A percentile compares a stretch with the other conserved stretches of the same genome.
Conservation (phyloP, 208 protist species). For the Wallacemonas collosoma region DNA sequence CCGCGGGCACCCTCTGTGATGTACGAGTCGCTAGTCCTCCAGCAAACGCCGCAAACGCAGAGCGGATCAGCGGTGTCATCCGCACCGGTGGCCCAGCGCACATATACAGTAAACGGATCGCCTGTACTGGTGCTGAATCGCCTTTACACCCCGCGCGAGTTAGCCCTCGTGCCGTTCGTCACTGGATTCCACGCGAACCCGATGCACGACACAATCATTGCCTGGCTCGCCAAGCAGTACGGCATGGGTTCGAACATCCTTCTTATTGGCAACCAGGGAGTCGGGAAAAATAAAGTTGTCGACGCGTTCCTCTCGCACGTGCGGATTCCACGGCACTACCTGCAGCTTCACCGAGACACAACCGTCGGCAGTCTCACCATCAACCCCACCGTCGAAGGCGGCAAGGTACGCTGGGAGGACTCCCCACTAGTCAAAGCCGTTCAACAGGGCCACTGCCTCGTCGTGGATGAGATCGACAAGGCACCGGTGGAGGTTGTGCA, state of each 20-base stretch:
- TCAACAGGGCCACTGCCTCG: conserved; percentile 89
- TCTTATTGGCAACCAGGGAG: conserved; percentile 95
- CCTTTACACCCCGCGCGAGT: conserved; percentile 58
- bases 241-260: conserved; percentile 83
- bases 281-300: conserved; percentile 97
- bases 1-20: too few species aligned
- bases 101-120: conserved; percentile 41
- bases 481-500: conserved; percentile 92
- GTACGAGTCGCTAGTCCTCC: background rate
- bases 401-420: conserved; percentile 91
- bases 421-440: conserved; percentile 94
- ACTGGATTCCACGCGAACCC: conserved; percentile 89
- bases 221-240: conserved; percentile 90
- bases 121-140: conserved; percentile 50
- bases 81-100: conserved; percentile 7
- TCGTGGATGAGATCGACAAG: conserved; percentile 97
- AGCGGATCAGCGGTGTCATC: background rate
- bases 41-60: background rate
- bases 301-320: conserved; percentile 93
- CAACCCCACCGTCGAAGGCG: conserved; percentile 84
- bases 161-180: conserved; percentile 88
- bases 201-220: conserved; percentile 83
- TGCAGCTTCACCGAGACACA: conserved; percentile 95
- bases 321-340: conserved; percentile 90
- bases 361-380: conserved; percentile 93